phyloP scores from a whole-genome alignment of 2,329 filamentous ascomycete species.

The Akanthomyces muscarius region DNA sequence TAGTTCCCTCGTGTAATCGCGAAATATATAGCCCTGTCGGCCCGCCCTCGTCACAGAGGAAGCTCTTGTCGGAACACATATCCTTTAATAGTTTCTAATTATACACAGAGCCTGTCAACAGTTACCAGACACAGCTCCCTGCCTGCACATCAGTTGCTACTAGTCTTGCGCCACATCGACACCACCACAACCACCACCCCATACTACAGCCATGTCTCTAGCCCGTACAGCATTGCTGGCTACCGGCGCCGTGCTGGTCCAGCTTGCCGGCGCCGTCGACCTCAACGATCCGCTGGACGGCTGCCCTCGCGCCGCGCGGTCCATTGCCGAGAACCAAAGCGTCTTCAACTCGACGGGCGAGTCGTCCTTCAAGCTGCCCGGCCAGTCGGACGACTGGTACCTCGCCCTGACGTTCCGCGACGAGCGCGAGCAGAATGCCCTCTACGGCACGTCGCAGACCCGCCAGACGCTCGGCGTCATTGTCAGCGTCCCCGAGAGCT shows the following conservation, averaged over 20 bases:
- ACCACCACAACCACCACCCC: background rate
- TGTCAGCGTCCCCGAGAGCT: constrained; percentile 13
- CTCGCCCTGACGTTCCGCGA: constrained; percentile 13
- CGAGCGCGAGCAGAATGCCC: constrained; percentile 1
- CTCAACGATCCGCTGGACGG: constrained; percentile 14
- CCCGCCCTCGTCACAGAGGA: background rate
- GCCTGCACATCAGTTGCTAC: background rate
- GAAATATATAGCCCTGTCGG: constrained; percentile 6
- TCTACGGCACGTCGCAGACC: background rate
- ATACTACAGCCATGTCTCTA: constrained; percentile 10
- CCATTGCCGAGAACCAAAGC: background rate
- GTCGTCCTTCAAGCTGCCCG: background rate
- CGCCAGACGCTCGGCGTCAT: constrained; percentile 12
- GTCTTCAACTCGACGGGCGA: constrained; percentile 17
- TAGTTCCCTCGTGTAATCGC: background rate
- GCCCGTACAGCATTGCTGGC: constrained; percentile 7
- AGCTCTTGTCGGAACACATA: background rate
- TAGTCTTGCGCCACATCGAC: background rate
- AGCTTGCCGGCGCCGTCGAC: background rate
- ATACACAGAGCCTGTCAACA: background rate
- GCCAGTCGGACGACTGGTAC: constrained; percentile 6
- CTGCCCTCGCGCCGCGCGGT: constrained; percentile 1
- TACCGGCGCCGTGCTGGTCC: background rate
- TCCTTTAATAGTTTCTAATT: background rate
- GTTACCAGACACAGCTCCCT: background rate